Percentiles rank a stretch among this genome's conserved stretches.
These are phyloP conservation scores for Trichophyton simii DNA, from an alignment of 2,329 filamentous ascomycete genomes.

Conservation along the genomic window DNA sequence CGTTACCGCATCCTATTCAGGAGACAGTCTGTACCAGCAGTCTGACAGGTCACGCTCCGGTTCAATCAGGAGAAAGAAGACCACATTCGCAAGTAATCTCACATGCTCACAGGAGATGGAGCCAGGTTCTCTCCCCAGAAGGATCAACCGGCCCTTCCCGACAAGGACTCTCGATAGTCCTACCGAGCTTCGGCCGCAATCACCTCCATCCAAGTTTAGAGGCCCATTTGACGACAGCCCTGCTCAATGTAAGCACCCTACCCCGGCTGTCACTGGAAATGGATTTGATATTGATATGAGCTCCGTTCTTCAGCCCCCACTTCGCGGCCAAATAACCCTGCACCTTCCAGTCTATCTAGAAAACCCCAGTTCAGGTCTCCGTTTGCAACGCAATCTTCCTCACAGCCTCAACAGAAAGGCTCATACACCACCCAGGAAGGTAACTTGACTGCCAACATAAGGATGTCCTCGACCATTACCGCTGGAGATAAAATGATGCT, in stretches of 20 bases:
- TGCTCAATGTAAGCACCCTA: background rate
- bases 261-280: background rate
- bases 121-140: background rate
- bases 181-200: background rate
- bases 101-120: constrained; percentile 3
- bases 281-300: background rate
- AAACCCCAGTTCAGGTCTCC: background rate
- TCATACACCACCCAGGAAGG: background rate
- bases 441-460: background rate
- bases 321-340: background rate
- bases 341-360: background rate
- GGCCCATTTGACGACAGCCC: background rate
- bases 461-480: background rate
- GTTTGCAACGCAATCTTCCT: background rate
- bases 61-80: constrained; percentile 5
- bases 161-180: constrained; percentile 1
- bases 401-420: background rate
- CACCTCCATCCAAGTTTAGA: background rate
- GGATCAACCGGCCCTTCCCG: background rate
- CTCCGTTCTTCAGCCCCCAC: constrained; percentile 1
- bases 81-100: constrained; percentile 8
- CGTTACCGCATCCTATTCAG: background rate
- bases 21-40: background rate
- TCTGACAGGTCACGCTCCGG: background rate
- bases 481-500: background rate